Evolutionary conservation across 2,329 filamentous ascomycete genomes (phyloP).

Genomic region (Pseudogymnoascus sp.): DNA sequence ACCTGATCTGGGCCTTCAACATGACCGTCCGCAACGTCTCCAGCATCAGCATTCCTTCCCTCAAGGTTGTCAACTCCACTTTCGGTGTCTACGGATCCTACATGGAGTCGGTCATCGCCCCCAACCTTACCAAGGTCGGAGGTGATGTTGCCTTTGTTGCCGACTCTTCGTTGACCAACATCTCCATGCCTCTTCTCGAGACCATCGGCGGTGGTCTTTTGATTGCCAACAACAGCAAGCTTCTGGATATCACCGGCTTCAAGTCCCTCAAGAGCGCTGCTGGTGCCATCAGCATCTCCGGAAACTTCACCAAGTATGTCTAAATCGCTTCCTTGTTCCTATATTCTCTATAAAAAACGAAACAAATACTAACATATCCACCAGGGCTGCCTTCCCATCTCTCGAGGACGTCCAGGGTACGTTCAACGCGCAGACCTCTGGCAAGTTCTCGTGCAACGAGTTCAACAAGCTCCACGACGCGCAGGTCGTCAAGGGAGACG

Average conservation of each 20-base stretch:
- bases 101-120: conserved; percentile 50
- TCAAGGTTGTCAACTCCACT: conserved; percentile 65
- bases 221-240: conserved; percentile 81
- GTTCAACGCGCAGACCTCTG: conserved; percentile 46
- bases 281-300: conserved; percentile 77
- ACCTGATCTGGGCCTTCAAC: conserved; percentile 70
- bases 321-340: not conserved
- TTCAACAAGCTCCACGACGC: conserved; percentile 24
- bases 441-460: conserved; percentile 20
- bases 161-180: conserved; percentile 58
- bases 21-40: conserved; percentile 77
- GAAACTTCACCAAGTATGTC: conserved; percentile 74
- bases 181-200: conserved; percentile 62
- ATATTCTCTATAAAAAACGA: not conserved
- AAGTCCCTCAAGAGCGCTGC: conserved; percentile 57
- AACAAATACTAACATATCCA: conserved; percentile 25
- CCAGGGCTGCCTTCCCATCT: conserved; percentile 60
- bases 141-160: conserved; percentile 54
- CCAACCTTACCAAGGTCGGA: conserved; percentile 62
- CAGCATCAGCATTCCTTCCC: conserved; percentile 61
- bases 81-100: conserved; percentile 76
- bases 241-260: conserved; percentile 59
- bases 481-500: conserved; percentile 38
- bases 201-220: conserved; percentile 70
- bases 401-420: conserved; percentile 62